phyloP scores from a whole-genome alignment of 495 filamentous ascomycete genomes.

The Tuber microsphaerosporum region DNA sequence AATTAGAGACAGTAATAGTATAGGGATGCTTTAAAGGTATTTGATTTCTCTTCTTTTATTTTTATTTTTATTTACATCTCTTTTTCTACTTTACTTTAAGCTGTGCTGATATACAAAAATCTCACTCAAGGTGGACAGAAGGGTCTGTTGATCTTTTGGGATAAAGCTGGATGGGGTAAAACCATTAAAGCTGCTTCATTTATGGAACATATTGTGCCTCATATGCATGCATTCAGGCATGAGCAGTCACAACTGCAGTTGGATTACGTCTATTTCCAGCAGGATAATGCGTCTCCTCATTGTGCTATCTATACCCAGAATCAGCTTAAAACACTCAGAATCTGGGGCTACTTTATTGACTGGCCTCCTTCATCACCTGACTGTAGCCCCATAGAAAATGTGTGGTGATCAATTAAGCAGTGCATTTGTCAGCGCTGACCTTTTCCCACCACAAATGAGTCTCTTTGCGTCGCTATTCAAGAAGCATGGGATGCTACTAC shows the following conservation, averaged over 20 bases:
- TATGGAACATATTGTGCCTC: conserved; percentile 1
- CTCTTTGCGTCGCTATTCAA: neutral
- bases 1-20: neutral
- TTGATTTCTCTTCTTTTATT: too few relatives aligned
- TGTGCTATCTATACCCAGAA: neutral
- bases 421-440: neutral
- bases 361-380: neutral
- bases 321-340: neutral
- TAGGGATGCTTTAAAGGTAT: neutral
- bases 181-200: neutral
- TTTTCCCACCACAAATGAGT: neutral
- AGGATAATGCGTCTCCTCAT: neutral
- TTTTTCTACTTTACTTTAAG: too few relatives aligned
- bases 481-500: conserved; percentile 14
- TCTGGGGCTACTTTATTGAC: neutral
- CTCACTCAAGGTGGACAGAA: neutral
- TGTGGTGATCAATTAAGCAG: conserved; percentile 5
- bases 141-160: conserved; percentile 8
- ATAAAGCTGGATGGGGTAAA: conserved; percentile 10
- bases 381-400: conserved; percentile 10
- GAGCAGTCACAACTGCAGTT: neutral
- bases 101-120: too few relatives aligned
- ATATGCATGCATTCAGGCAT: conserved; percentile 7
- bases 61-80: too few relatives aligned
- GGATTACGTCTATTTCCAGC: conserved; percentile 2